phyloP scores from a whole-genome alignment of 78 protist genomes.

The Dictyostelium brefeldianum region DNA sequence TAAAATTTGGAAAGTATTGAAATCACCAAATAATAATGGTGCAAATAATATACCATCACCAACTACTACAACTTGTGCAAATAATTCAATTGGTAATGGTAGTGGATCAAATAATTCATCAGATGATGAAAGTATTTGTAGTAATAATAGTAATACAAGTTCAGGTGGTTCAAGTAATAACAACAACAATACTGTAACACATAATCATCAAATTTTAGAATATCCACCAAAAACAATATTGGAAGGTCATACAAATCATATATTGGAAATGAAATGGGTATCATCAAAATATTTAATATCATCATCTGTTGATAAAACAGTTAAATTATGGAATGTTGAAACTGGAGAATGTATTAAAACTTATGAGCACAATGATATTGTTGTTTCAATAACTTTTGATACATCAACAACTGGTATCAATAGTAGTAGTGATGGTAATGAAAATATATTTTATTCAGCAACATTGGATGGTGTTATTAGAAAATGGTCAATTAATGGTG shows the following conservation, averaged over 20 bases:
- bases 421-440: background rate
- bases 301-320: constrained; percentile 52
- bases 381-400: constrained; percentile 67
- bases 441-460: constrained; percentile 16
- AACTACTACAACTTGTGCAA: background rate
- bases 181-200: background rate
- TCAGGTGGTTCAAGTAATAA: background rate
- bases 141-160: constrained; percentile 14
- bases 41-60: constrained; percentile 11
- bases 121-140: constrained; percentile 1
- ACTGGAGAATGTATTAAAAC: constrained; percentile 35
- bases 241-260: constrained; percentile 61
- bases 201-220: background rate
- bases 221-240: background rate
- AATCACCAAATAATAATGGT: constrained; percentile 1
- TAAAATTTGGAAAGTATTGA: constrained; percentile 27
- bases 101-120: constrained; percentile 12
- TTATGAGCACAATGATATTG: constrained; percentile 81
- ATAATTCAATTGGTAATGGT: background rate
- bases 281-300: background rate
- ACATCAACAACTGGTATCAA: background rate
- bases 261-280: constrained; percentile 70
- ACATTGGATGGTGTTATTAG: constrained; percentile 55
- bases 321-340: constrained; percentile 38
- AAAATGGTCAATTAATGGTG: constrained; percentile 49